These are phyloP conservation scores for Globisporangium spinosum DNA, from an alignment of 352 stramenopile genomes.

Conservation along the genomic window DNA sequence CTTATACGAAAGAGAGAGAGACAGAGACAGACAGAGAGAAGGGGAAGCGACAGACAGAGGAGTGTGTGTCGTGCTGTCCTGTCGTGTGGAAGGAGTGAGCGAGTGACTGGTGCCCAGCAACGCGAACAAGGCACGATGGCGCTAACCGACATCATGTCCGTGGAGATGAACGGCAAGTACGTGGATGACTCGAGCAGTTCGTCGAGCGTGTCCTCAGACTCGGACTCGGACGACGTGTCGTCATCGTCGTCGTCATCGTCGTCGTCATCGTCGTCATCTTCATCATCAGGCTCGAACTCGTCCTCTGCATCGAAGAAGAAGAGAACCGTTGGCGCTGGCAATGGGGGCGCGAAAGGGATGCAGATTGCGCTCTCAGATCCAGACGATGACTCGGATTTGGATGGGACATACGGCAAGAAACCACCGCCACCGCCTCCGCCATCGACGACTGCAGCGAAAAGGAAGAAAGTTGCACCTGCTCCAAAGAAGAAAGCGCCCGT, in stretches of 20 bases:
- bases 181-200: conserved; percentile 73
- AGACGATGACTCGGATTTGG: conserved; percentile 31
- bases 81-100: neutral
- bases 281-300: conserved; percentile 28
- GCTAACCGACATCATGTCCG: conserved; percentile 69
- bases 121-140: conserved; percentile 36
- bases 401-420: conserved; percentile 19
- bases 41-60: neutral
- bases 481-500: conserved; percentile 17
- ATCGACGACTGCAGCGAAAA: conserved; percentile 13
- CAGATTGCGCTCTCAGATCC: conserved; percentile 22
- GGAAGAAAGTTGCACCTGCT: conserved; percentile 15
- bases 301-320: conserved; percentile 14
- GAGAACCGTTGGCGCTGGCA: neutral
- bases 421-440: conserved; percentile 21
- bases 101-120: conserved; percentile 2
- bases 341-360: conserved; percentile 3
- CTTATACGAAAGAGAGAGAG: conserved; percentile 2
- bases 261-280: conserved; percentile 35
- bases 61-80: neutral
- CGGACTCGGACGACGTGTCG: conserved; percentile 39
- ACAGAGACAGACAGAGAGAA: neutral
- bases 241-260: conserved; percentile 50
- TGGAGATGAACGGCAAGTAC: conserved; percentile 73
- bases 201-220: conserved; percentile 73